Evolutionary conservation across 1,139 yeast species (phyloP).

Genomic region (Suzukiozyma palmioleophila): DNA sequence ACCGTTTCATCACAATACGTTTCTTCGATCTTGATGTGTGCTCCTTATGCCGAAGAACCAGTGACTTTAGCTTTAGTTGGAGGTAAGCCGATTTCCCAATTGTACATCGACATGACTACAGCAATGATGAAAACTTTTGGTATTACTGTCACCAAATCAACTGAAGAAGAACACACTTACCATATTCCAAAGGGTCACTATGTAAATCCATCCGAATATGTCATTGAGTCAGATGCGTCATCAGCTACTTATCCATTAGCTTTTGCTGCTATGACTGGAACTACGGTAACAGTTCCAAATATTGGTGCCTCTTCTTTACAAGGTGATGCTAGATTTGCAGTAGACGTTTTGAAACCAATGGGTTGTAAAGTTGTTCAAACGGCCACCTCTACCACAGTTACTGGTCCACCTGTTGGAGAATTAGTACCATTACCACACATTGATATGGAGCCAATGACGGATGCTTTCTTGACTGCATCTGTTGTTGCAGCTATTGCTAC

Average conservation of each 20-base stretch:
- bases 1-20: constrained; percentile 97
- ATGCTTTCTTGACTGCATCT: constrained; percentile 94
- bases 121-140: constrained; percentile 94
- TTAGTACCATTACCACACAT: constrained; percentile 69
- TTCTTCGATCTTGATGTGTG: constrained; percentile 93
- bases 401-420: constrained; percentile 73
- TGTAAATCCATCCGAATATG: constrained; percentile 76
- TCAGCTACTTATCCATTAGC: constrained; percentile 98
- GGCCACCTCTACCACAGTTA: constrained; percentile 80
- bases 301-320: constrained; percentile 90
- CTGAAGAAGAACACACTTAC: constrained; percentile 75
- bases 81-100: constrained; percentile 94
- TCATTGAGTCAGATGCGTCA: constrained; percentile 96
- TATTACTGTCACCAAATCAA: constrained; percentile 65
- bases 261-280: constrained; percentile 95
- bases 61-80: constrained; percentile 88
- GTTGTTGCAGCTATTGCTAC: constrained; percentile 92
- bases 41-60: constrained; percentile 89
- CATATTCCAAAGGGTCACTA: constrained; percentile 84
- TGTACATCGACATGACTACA: constrained; percentile 96
- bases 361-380: constrained; percentile 89
- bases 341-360: constrained; percentile 90
- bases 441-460: constrained; percentile 99
- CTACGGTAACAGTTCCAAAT: constrained; percentile 88
- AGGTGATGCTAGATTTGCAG: constrained; percentile 97